These are phyloP conservation scores for Primulina huaijiensis DNA, from an alignment of 257 asterid species.

Conservation along the genomic window DNA sequence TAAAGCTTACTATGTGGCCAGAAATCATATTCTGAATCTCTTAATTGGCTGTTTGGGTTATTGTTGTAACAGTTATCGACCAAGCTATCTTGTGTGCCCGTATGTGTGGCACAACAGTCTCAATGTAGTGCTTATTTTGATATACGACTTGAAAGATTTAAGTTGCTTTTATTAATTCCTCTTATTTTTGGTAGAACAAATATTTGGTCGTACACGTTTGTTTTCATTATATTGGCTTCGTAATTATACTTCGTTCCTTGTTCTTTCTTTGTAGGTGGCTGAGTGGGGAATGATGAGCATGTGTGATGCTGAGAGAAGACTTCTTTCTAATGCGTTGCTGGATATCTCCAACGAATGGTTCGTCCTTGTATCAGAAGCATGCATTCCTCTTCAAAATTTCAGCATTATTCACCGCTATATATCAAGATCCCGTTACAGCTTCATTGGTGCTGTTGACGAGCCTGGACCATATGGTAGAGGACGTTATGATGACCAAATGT, in stretches of 20 bases:
- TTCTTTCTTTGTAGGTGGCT: conserved; percentile 29
- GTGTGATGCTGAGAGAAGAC: conserved; percentile 82
- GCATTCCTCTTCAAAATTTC: conserved; percentile 54
- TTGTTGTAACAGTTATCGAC: too few species aligned
- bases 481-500: conserved; percentile 40
- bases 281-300: conserved; percentile 81
- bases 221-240: not conserved
- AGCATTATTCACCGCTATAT: conserved; percentile 41
- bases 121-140: too few species aligned
- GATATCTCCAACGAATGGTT: conserved; percentile 75
- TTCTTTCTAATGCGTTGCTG: conserved; percentile 75
- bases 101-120: too few species aligned
- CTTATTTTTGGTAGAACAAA: too few species aligned
- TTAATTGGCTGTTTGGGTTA: not conserved
- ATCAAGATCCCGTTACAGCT: conserved; percentile 48
- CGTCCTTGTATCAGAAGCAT: conserved; percentile 67
- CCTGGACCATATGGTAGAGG: conserved; percentile 49
- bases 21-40: not conserved
- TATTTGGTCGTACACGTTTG: not conserved
- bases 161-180: too few species aligned
- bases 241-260: not conserved
- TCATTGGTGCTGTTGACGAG: conserved; percentile 49
- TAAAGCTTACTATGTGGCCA: not conserved
- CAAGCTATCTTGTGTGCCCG: too few species aligned
- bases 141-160: too few species aligned